Evolutionary conservation across 2,329 filamentous ascomycete genomes (phyloP).

Genomic region (Talaromyces rugulosus): DNA sequence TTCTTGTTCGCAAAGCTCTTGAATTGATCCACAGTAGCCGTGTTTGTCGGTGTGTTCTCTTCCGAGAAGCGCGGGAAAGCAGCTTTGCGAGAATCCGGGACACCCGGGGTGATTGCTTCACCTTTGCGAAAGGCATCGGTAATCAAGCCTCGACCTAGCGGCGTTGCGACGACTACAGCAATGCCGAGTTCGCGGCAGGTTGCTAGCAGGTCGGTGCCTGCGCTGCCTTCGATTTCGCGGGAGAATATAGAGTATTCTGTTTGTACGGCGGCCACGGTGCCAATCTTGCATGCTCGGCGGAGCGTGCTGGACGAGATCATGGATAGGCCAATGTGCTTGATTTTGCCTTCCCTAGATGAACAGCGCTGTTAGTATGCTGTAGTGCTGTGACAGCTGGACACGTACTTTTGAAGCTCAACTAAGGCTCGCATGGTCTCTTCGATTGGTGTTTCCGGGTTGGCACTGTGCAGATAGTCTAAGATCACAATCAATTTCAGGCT

Average conservation of each 20-base stretch:
- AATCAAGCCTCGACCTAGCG: constrained; percentile 27
- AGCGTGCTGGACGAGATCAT: constrained; percentile 48
- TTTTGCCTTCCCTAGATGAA: constrained; percentile 45
- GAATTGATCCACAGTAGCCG: constrained; percentile 27
- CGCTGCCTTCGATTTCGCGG: constrained; percentile 46
- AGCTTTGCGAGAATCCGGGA: neutral
- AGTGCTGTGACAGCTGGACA: neutral
- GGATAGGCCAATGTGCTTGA: constrained; percentile 50
- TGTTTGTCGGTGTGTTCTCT: constrained; percentile 17
- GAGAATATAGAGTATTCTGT: constrained; percentile 51
- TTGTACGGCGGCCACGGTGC: constrained; percentile 51
- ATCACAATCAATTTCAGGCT: constrained; percentile 27
- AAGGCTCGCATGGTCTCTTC: constrained; percentile 42
- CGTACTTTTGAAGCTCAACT: constrained; percentile 34
- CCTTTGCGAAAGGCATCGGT: constrained; percentile 4
- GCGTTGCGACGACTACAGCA: constrained; percentile 34
- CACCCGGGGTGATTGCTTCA: neutral
- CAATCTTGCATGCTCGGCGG: constrained; percentile 46
- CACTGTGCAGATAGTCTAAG: constrained; percentile 30
- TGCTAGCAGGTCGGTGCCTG: constrained; percentile 20
- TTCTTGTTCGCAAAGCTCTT: constrained; percentile 50
- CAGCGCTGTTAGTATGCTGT: neutral
- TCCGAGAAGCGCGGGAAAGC: constrained; percentile 1
- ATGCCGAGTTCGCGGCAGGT: constrained; percentile 44
- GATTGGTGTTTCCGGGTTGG: constrained; percentile 35